Evolutionary conservation across 805 yeast species (phyloP).

Genomic region (Yarrowia osloensis): DNA sequence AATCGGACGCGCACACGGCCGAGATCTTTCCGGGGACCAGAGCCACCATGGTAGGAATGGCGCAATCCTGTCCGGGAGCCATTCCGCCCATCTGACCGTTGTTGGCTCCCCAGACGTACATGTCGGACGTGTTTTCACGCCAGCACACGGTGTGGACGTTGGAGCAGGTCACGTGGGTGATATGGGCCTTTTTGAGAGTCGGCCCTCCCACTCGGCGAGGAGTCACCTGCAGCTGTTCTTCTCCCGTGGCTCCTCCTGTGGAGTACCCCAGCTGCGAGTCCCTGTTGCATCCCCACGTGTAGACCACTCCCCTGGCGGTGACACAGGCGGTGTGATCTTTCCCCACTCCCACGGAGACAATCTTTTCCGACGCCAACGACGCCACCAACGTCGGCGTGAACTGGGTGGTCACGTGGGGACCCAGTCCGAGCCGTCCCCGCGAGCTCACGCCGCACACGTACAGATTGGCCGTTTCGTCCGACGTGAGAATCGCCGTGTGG

Average conservation of each 20-base stretch:
- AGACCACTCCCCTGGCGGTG: constrained; percentile 55
- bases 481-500: constrained; percentile 63
- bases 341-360: constrained; percentile 52
- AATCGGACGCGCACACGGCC: constrained; percentile 64
- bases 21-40: constrained; percentile 54
- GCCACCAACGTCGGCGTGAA: constrained; percentile 51
- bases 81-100: constrained; percentile 74
- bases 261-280: constrained; percentile 65
- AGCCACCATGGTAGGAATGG: constrained; percentile 46
- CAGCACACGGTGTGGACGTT: constrained; percentile 68
- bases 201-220: constrained; percentile 47
- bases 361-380: constrained; percentile 43
- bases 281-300: constrained; percentile 77
- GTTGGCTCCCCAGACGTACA: constrained; percentile 76
- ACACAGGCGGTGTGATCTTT: constrained; percentile 69
- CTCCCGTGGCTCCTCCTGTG: constrained; percentile 30
- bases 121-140: constrained; percentile 45
- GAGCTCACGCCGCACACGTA: constrained; percentile 67
- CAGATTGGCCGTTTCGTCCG: constrained; percentile 50
- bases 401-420: constrained; percentile 40
- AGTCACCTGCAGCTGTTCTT: constrained; percentile 38
- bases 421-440: constrained; percentile 71
- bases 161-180: constrained; percentile 49
- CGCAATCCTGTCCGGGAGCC: constrained; percentile 46
- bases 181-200: constrained; percentile 13